These are phyloP conservation scores for Apiotrichum siamense DNA, from an alignment of 1,284 basidiomycete genomes.

Conservation along the genomic window DNA sequence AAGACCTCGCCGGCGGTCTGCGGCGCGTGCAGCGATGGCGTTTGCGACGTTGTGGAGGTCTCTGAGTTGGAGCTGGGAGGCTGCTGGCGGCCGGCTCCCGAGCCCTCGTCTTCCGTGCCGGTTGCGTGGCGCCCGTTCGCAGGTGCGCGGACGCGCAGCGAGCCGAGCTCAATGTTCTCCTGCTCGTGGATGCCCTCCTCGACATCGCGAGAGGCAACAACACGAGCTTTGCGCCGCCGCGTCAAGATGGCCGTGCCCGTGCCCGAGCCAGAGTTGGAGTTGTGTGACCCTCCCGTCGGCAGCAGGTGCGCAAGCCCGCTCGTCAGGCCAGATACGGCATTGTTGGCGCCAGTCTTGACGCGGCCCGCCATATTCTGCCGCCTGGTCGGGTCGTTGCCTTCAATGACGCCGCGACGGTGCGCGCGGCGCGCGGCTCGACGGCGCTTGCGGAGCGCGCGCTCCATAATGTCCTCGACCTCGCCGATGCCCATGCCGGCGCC, in stretches of 20 bases:
- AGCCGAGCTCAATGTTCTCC: conserved; percentile 12
- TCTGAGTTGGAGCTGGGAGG: conserved; percentile 30
- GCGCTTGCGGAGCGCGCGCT: conserved; percentile 39
- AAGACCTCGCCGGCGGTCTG: conserved; percentile 31
- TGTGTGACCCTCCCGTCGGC: not conserved
- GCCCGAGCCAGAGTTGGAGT: not conserved
- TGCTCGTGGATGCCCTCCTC: conserved; percentile 19
- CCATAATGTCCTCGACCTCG: conserved; percentile 48
- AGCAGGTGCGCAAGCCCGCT: conserved; percentile 6
- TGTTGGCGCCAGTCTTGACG: conserved; percentile 6
- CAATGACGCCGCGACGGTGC: conserved; percentile 11
- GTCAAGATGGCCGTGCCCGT: not conserved
- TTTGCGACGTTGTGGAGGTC: conserved; percentile 41
- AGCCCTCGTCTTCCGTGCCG: conserved; percentile 4
- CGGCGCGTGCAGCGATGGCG: conserved; percentile 39
- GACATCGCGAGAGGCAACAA: conserved; percentile 8
- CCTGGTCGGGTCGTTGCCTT: not conserved
- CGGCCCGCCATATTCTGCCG: conserved; percentile 2
- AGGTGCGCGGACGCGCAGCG: conserved; percentile 11
- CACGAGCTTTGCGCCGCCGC: not conserved
- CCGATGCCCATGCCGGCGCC: conserved; percentile 70
- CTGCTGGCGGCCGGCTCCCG: conserved; percentile 4
- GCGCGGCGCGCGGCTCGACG: conserved; percentile 26
- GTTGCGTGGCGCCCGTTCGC: not conserved
- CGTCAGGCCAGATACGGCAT: conserved; percentile 10